Evolutionary conservation across 2,329 filamentous ascomycete species (phyloP).

Genomic region (Paecilomyces dactylethromorphus): DNA sequence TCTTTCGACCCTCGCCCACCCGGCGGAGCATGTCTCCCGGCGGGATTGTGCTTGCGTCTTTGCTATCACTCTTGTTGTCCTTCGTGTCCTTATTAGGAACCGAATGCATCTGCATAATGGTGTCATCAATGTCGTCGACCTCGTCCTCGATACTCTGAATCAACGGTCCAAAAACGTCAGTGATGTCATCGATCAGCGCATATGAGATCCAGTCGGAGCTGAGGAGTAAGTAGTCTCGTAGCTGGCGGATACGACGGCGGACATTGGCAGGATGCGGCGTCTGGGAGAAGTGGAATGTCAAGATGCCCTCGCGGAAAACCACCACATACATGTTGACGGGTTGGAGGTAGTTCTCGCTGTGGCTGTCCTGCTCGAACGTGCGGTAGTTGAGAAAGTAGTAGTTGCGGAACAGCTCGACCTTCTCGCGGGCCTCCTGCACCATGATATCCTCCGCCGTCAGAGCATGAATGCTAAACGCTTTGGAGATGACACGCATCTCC

Average conservation of each 20-base stretch:
- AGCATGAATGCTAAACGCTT: slow-evolving; percentile 92
- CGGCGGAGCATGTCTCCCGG: slow-evolving; percentile 79
- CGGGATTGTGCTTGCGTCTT: slow-evolving; percentile 38
- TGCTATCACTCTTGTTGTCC: slow-evolving; percentile 23
- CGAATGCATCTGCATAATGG: slow-evolving; percentile 75
- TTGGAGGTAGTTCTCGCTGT: slow-evolving; percentile 83
- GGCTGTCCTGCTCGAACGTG: slow-evolving; percentile 90
- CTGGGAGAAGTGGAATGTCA: slow-evolving; percentile 96
- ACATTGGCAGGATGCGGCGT: slow-evolving; percentile 96
- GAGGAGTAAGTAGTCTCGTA: slow-evolving; percentile 87
- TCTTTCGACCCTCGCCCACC: slow-evolving; percentile 91
- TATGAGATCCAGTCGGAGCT: slow-evolving; percentile 98
- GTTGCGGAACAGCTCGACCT: slow-evolving; percentile 92
- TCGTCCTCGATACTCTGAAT: slow-evolving; percentile 93
- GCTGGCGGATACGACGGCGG: slow-evolving; percentile 81
- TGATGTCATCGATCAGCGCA: slow-evolving; percentile 96
- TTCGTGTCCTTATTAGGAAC: slow-evolving; percentile 35
- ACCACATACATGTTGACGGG: slow-evolving; percentile 97
- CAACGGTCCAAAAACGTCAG: slow-evolving; percentile 86
- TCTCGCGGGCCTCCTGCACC: slow-evolving; percentile 94
- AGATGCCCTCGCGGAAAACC: slow-evolving; percentile 89
- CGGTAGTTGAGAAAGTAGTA: slow-evolving; percentile 99
- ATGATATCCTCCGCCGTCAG: slow-evolving; percentile 94
- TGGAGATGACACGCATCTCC: slow-evolving; percentile 91
- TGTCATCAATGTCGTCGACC: slow-evolving; percentile 93